phyloP scores from a whole-genome alignment of 2,329 filamentous ascomycete genomes.

The Ophiostoma quercus region DNA sequence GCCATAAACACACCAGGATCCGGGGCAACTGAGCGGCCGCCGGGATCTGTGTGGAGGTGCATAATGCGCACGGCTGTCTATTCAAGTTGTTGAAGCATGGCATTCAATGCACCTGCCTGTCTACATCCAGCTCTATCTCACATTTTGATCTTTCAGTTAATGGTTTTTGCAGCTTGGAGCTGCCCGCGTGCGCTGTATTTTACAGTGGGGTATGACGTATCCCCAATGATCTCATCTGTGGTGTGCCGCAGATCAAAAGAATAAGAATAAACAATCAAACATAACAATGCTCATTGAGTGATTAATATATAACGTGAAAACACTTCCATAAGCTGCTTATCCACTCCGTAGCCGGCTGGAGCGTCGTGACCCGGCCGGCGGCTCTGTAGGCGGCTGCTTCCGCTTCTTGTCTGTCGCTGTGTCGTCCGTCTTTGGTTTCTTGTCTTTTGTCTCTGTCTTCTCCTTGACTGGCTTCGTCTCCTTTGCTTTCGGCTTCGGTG shows the following conservation, averaged over 20 bases:
- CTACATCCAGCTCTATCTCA: background rate
- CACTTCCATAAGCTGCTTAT: too few relatives aligned
- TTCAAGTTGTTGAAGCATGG: background rate
- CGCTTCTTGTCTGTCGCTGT: background rate
- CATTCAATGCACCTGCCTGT: background rate
- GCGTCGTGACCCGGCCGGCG: conserved; percentile 14
- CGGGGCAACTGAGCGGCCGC: background rate
- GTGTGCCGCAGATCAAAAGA: background rate
- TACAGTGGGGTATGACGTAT: conserved; percentile 11
- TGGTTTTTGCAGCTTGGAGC: background rate
- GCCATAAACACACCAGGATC: background rate
- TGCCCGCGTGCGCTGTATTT: background rate
- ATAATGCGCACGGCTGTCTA: background rate
- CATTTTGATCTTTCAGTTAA: background rate
- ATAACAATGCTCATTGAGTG: background rate
- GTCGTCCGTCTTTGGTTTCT: background rate
- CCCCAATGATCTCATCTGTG: background rate
- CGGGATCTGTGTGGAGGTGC: background rate
- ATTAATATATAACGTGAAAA: background rate
- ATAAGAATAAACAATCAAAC: background rate
- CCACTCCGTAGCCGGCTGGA: conserved; percentile 22
- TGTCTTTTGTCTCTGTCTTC: background rate
- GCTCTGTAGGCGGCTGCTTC: conserved; percentile 16
- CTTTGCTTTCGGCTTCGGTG: background rate
- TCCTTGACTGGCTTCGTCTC: background rate